Base-by-base conservation (phyloP, 306 rosid species). In the Lathyrus oleraceus region DNA sequence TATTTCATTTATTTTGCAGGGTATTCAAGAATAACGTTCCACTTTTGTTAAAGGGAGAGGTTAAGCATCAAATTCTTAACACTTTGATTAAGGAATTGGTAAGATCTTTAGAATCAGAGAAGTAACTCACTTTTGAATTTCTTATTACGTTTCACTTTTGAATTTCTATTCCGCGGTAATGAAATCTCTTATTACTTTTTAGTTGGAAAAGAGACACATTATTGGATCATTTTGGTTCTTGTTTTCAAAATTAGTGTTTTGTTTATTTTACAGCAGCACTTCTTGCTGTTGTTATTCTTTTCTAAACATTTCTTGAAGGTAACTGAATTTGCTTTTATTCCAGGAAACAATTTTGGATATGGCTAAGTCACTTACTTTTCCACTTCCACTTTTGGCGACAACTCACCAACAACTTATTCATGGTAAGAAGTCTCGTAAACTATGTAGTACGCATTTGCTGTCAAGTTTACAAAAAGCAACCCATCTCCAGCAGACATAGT, bases 311-410 rank as follows among this genome's bases (percentile, higher is more conserved):
- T 78, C 56, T 40, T 9, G 17, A 44, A 45, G 36, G 76, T 61
- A 30, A 51, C 28, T 25, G 73, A 42, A 48, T 72, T 66, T 79
- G 39, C 72, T 67, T 72, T 63, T 78, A 20, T 77, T 87, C 65
- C 54, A 93, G 98, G 90, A 85, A 71, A 52, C 70, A 76, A 72
- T 93, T 77, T 76, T 93, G 91, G 87, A 80, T 81, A 71, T 70
- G 81, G 90, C 96, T 61, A 90, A 90, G 83, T 84, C 87, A n/a
- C 85, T 85, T 56, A 62, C 84, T 17, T 93, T 90, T 84, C 98
- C 98, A 66, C 91, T 88, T 75, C 98, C 87, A 16, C 93, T 93
- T 63, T 78, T 90, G 86, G 93, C 98, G 67, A 76, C 84, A 76
- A 75, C 90, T 71, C 87, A 85, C 86, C 98, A 90, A 66, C 98